Evolutionary conservation across 208 protist species (phyloP).

Genomic region (Leptomonas seymouri): DNA sequence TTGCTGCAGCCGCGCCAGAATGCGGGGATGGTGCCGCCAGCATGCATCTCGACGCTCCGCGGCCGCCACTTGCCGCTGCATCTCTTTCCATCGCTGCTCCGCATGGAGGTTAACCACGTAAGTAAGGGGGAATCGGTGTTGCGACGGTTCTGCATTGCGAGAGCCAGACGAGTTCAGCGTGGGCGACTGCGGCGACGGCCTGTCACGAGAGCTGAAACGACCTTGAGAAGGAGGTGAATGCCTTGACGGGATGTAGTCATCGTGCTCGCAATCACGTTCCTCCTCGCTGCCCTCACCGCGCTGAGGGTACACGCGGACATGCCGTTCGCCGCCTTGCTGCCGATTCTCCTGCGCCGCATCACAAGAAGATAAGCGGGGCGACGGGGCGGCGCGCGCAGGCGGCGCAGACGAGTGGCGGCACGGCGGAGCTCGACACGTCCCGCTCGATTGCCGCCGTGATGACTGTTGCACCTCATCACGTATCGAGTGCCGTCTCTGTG

Average conservation of each 20-base stretch:
- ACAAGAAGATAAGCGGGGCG: background rate
- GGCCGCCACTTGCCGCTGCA: slow-evolving; percentile 14
- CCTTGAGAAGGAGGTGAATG: too few species aligned
- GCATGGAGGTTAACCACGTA: slow-evolving; percentile 23
- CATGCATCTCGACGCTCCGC: slow-evolving; percentile 13
- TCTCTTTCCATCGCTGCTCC: slow-evolving; percentile 18
- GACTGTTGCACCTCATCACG: too few species aligned
- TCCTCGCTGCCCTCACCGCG: background rate
- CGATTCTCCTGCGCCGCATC: background rate
- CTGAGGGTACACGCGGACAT: background rate
- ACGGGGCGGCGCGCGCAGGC: background rate
- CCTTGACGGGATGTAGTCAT: background rate
- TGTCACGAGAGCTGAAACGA: too few species aligned
- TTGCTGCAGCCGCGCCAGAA: slow-evolving; percentile 7
- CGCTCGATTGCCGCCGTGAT: too few species aligned
- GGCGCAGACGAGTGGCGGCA: background rate
- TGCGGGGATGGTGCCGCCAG: slow-evolving; percentile 20
- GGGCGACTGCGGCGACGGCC: too few species aligned
- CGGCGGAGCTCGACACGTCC: background rate
- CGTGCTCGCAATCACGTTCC: background rate
- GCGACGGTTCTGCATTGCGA: background rate
- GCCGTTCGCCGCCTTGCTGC: background rate
- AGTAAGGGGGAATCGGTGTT: background rate
- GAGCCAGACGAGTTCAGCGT: too few species aligned
- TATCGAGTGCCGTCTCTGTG: background rate